Conservation (phyloP, 1,284 basidiomycete species). For the Papiliotrema laurentii region DNA sequence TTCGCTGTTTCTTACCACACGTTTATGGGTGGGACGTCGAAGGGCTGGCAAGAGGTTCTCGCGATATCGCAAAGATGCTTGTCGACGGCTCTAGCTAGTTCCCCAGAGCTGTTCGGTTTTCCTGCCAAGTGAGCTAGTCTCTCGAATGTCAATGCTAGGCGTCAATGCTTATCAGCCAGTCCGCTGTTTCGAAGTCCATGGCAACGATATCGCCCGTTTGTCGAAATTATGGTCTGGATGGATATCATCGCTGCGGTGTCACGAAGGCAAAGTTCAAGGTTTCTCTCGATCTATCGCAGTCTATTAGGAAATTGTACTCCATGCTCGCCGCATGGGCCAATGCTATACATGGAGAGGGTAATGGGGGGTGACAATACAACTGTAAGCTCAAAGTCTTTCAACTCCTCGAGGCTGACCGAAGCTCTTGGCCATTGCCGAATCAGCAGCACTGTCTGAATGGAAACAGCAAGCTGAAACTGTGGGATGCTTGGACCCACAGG, state of each 20-base stretch:
- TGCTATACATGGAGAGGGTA: conserved; percentile 62
- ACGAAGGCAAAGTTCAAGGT: conserved; percentile 56
- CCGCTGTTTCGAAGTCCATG: conserved; percentile 58
- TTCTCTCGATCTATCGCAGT: conserved; percentile 55
- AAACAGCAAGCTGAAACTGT: conserved; percentile 51
- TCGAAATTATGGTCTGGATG: conserved; percentile 63
- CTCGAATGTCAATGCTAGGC: neutral
- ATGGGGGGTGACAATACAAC: conserved; percentile 70
- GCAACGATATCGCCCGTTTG: conserved; percentile 6
- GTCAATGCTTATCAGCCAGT: neutral
- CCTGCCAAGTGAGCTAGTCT: neutral
- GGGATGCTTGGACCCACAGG: conserved; percentile 50
- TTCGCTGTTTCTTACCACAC: conserved; percentile 24
- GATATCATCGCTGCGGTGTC: conserved; percentile 73
- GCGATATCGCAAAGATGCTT: conserved; percentile 17
- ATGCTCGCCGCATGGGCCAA: conserved; percentile 27
- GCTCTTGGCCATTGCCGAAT: conserved; percentile 70
- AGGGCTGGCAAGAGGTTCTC: conserved; percentile 15
- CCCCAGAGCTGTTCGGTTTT: conserved; percentile 9
- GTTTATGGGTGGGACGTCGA: conserved; percentile 24
- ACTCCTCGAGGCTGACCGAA: conserved; percentile 43
- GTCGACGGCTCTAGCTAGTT: conserved; percentile 10
- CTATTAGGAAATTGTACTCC: conserved; percentile 52
- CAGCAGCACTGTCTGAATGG: conserved; percentile 61
- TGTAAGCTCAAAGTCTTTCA: conserved; percentile 6